A percentile compares a stretch with the other conserved stretches of the same genome.
Evolutionary conservation across 2,329 filamentous ascomycete genomes (phyloP).

Genomic region (Pyrenophora graminea): DNA sequence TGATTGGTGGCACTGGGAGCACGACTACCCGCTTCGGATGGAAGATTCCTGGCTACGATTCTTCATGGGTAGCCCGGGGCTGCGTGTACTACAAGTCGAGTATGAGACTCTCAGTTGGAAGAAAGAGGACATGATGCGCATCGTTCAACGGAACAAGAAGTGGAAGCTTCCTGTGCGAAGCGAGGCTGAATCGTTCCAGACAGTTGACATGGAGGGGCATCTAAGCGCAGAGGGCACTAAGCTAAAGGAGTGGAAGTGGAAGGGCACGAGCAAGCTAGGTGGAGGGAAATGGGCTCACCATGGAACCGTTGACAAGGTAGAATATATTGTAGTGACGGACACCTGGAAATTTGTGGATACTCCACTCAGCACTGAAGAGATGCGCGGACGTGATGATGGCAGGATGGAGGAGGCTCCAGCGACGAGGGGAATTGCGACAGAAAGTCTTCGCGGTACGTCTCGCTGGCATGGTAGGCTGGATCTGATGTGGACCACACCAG

Average conservation of each 20-base stretch:
- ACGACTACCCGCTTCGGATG: conserved; percentile 77
- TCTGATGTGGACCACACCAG: no score
- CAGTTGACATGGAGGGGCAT: conserved; percentile 7
- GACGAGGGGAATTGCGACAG: no score
- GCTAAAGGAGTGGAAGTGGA: conserved; percentile 18
- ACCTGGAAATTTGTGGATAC: conserved; percentile 13
- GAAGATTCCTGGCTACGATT: conserved; percentile 2
- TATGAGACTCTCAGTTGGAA: conserved; percentile 18
- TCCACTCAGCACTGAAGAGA: conserved; percentile 1
- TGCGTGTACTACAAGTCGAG: conserved; percentile 15
- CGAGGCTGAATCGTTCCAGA: not conserved
- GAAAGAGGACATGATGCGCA: conserved; percentile 18
- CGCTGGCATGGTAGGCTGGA: no score
- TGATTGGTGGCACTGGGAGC: conserved; percentile 76
- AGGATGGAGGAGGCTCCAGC: no score
- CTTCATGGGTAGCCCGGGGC: conserved; percentile 4
- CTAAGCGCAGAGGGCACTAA: conserved; percentile 12
- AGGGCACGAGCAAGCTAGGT: conserved; percentile 13
- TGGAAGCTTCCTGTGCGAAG: conserved; percentile 9
- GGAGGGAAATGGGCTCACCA: conserved; percentile 10
- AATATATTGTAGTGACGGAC: conserved; percentile 14
- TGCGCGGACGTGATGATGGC: not conserved
- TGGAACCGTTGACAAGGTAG: conserved; percentile 7
- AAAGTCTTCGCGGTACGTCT: no score
- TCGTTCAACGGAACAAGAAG: conserved; percentile 15